Base-by-base conservation (phyloP, 1,284 basidiomycete species). In the Tylopilus sp. region DNA sequence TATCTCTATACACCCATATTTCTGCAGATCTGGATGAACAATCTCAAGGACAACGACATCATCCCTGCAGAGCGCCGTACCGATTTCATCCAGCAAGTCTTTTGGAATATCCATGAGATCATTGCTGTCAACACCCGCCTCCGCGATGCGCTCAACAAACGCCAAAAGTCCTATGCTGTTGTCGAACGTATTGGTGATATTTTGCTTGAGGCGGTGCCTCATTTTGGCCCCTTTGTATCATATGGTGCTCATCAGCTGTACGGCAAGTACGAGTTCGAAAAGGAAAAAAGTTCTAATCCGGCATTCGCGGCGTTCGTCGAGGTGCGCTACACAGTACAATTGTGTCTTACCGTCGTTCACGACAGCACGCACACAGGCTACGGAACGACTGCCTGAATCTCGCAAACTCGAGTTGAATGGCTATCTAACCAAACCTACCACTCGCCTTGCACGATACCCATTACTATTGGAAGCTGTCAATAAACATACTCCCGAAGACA, bases 231-330 rank as follows among this genome's bases (percentile, higher is more conserved):
- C 3, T 99, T 98, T 65, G 94, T 99, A 48, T 84, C 85, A 43
- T 99, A 99, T 65, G 97, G 97, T 41, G 88, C 94, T 9, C 95
- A 99, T 70, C 97, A 99, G 71, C 76, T 98, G 53, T 98, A 97
- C 70, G 97, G 96, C 20, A 99, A 99, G 73, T 98, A 94, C 71
- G 94, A 98, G 74, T 98, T 99, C 70, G 97, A 99, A 77, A 96
- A 94, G 79, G 97, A 99, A 77, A 98, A 98, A 79, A 85, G 82
- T 48, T 80, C 86, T 46, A 99, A 99, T 74, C 83, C 89, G 1
- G 88, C 86, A n/a, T 99, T 99, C 75, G 89, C 93, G 50, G 85
- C 85, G 62, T 99, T 99, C 73, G 97, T 99, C 43, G 97, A 98
- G 78, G 92, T 92, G 61, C 36, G 84, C 69, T 4, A 14, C 31